Conservation (phyloP, 2,329 filamentous ascomycete genomes). For the Colletotrichum costaricense region DNA sequence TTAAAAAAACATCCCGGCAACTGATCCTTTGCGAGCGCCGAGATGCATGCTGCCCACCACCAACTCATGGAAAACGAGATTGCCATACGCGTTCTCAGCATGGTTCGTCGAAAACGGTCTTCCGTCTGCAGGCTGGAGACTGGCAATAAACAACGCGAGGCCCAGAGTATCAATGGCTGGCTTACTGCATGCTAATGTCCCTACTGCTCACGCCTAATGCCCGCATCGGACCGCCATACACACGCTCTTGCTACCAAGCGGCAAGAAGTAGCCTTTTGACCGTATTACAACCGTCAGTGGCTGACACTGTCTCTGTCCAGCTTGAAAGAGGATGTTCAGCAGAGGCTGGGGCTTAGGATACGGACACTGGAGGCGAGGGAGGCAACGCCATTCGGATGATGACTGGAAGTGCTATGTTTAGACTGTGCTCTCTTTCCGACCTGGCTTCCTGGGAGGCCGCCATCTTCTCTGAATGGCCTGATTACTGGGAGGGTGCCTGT, state of each 20-base stretch:
- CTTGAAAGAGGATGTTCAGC: background rate
- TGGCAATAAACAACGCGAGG: background rate
- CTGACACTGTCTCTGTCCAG: background rate
- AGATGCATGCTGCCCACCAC: background rate
- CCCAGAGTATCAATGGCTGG: background rate
- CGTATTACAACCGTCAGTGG: background rate
- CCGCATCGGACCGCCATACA: slow-evolving; percentile 22
- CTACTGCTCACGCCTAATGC: background rate
- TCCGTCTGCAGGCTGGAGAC: background rate
- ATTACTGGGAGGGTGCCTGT: background rate
- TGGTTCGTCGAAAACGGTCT: background rate
- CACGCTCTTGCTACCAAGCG: background rate
- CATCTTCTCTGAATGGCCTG: background rate
- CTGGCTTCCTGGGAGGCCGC: background rate
- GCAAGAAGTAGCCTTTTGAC: background rate
- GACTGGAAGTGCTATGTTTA: background rate
- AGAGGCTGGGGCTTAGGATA: background rate
- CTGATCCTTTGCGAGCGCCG: background rate
- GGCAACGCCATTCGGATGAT: background rate
- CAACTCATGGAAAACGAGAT: background rate
- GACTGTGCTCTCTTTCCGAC: background rate
- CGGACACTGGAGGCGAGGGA: too few species aligned
- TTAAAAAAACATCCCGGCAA: background rate
- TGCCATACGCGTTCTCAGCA: background rate
- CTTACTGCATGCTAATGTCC: background rate